phyloP scores from a whole-genome alignment of 2,329 filamentous ascomycete genomes.

The Didymella sp. region DNA sequence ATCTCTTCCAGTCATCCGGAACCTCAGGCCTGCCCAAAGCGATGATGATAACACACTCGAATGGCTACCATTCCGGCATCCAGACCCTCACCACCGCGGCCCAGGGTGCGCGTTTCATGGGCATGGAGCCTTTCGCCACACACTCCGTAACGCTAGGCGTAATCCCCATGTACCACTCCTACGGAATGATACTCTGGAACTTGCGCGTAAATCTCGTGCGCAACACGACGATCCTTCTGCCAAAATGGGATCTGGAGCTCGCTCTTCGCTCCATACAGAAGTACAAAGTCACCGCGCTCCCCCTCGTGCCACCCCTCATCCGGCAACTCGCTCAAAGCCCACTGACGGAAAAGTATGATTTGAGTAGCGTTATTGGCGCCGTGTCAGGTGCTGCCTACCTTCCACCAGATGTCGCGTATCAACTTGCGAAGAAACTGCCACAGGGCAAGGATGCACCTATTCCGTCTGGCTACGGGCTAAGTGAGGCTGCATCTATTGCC shows the following conservation, averaged over 20 bases:
- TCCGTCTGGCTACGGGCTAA: conserved; percentile 39
- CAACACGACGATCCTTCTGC: conserved; percentile 36
- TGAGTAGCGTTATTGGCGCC: conserved; percentile 32
- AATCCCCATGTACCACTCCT: conserved; percentile 44
- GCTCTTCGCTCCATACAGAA: conserved; percentile 32
- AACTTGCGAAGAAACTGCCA: conserved; percentile 38
- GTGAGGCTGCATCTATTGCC: conserved; percentile 41
- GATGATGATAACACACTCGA: conserved; percentile 44
- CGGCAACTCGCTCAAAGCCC: conserved; percentile 38
- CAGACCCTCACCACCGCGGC: conserved; percentile 35
- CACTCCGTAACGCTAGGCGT: conserved; percentile 28
- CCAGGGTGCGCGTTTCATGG: conserved; percentile 30
- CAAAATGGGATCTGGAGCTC: conserved; percentile 38
- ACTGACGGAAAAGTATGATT: conserved; percentile 38
- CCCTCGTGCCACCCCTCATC: conserved; percentile 40
- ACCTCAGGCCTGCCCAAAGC: conserved; percentile 45
- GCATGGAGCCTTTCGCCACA: conserved; percentile 32
- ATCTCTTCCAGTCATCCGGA: conserved; percentile 41
- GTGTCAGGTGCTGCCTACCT: conserved; percentile 40
- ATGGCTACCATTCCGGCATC: conserved; percentile 36
- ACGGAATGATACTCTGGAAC: conserved; percentile 44
- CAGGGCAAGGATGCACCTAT: conserved; percentile 34
- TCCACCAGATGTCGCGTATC: conserved; percentile 38
- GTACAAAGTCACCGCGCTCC: conserved; percentile 35
- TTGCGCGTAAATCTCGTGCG: conserved; percentile 34